Evolutionary conservation across 1,139 yeast genomes (phyloP), one percentile per base, ranked within the genome.

Genomic region (Ashbya aceris): DNA sequence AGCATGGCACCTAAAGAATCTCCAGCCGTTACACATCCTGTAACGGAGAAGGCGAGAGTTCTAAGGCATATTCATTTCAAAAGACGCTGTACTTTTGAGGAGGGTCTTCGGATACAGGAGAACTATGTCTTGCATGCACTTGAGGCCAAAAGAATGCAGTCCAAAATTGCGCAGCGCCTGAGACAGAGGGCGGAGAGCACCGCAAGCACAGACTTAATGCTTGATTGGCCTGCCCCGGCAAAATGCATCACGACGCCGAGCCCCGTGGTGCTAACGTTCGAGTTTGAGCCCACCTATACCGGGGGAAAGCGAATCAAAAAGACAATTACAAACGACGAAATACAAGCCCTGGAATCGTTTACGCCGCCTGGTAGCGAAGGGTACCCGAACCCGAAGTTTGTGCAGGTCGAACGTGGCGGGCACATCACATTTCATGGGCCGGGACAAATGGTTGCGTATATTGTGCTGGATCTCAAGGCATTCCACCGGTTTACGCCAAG

Each of bases 391-490:
- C 59, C 65, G 26, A 70, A 73, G 40, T 84, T 77, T 55, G 74
- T 79, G 26, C 94, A 85, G 54, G 74, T 93, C 0, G 79, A 78
- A 46, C 70, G 99, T 47, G 99, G 99, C n/a, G 99, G 99, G 0
- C 95, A 91, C 59, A 78, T 91, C 1, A 91, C 98, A 0, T 93
- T 86, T 72, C 99, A 93, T 65, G 97, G 97, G 0, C 81, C 89
- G 2, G 98, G 98, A 0, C 99, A 93, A 62, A 62, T 87, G 36
- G 96, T 89, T 3, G 79, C 86, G 2, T 93, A 89, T 56, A 79
- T 93, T 12, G 72, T 93, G 2, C 47, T 93, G 36, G 96, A 91
- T 59, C 67, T 91, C 42, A 71, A 73, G 48, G 70, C 74, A 36
- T 83, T 83, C 53, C 55, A 64, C 32, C 64, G 73, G 39, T 66